Conservation (phyloP, 108 stramenopile genomes). For the Phaeodactylum tricornutum region DNA sequence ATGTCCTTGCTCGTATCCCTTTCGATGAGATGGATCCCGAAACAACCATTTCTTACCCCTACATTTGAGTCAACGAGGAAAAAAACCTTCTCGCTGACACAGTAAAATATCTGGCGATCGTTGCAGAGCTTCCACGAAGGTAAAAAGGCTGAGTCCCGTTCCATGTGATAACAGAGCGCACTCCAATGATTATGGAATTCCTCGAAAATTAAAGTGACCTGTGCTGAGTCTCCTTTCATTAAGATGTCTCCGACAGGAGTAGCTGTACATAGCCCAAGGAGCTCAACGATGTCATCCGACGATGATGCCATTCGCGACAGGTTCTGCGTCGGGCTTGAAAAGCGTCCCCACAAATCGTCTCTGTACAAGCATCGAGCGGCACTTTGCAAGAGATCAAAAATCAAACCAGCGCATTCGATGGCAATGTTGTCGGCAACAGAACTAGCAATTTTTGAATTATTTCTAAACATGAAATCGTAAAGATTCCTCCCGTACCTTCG, state of each 20-base stretch:
- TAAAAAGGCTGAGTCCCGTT: constrained; percentile 19
- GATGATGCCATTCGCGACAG: too few species aligned
- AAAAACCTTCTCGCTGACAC: neutral
- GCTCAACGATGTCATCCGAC: too few species aligned
- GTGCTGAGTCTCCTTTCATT: too few species aligned
- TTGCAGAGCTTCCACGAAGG: constrained; percentile 8
- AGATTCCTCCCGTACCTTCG: constrained; percentile 27
- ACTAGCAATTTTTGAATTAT: constrained; percentile 23
- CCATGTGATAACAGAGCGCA: constrained; percentile 18
- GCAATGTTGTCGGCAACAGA: constrained; percentile 30
- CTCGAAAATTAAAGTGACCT: too few species aligned
- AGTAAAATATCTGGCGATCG: neutral
- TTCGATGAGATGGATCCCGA: too few species aligned
- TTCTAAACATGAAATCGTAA: constrained; percentile 28
- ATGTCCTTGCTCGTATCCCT: too few species aligned
- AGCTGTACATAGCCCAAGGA: too few species aligned
- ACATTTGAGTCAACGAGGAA: neutral
- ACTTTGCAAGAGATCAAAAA: constrained; percentile 12
- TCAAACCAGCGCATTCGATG: constrained; percentile 16
- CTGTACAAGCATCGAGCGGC: constrained; percentile 16
- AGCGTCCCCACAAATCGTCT: constrained; percentile 20
- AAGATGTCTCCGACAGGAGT: too few species aligned
- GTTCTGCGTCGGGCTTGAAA: constrained; percentile 3
- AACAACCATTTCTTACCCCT: too few species aligned
- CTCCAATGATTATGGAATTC: too few species aligned